phyloP scores from a whole-genome alignment of 768 basidiomycete genomes.

The Auricularia sp. region DNA sequence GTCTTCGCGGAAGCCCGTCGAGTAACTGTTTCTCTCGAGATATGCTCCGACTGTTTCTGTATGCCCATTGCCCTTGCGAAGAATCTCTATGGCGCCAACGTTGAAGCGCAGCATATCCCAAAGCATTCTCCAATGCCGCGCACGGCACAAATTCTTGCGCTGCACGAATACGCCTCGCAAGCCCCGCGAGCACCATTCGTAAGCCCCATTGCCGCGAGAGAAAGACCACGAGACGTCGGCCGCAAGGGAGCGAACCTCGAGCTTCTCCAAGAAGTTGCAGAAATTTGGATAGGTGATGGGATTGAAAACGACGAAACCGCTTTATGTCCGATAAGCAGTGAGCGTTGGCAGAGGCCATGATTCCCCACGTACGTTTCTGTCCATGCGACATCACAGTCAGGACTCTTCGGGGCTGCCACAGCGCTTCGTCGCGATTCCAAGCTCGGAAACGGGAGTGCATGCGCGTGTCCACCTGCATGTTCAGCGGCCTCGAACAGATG shows the following conservation, averaged over 20 bases:
- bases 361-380: constrained; percentile 21
- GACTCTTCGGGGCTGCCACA: not conserved
- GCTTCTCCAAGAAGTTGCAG: constrained; percentile 20
- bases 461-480: constrained; percentile 25
- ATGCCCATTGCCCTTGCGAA: constrained; percentile 11
- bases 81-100: constrained; percentile 18
- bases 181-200: constrained; percentile 24
- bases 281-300: constrained; percentile 28
- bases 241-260: constrained; percentile 13
- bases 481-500: constrained; percentile 25
- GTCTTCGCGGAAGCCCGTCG: constrained; percentile 25
- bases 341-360: not conserved
- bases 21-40: constrained; percentile 20
- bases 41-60: constrained; percentile 21
- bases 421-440: too few relatives aligned
- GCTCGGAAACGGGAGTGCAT: constrained; percentile 21
- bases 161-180: constrained; percentile 22
- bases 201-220: constrained; percentile 21
- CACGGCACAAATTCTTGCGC: constrained; percentile 19
- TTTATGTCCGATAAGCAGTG: constrained; percentile 6
- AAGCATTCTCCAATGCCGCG: constrained; percentile 26
- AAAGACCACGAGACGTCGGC: constrained; percentile 26
- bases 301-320: constrained; percentile 18
- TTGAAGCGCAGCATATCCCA: constrained; percentile 24
- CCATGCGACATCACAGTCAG: constrained; percentile 6